Evolutionary conservation across 202 grass and related monocot species (phyloP).

Genomic region (Eragrostis tef): DNA sequence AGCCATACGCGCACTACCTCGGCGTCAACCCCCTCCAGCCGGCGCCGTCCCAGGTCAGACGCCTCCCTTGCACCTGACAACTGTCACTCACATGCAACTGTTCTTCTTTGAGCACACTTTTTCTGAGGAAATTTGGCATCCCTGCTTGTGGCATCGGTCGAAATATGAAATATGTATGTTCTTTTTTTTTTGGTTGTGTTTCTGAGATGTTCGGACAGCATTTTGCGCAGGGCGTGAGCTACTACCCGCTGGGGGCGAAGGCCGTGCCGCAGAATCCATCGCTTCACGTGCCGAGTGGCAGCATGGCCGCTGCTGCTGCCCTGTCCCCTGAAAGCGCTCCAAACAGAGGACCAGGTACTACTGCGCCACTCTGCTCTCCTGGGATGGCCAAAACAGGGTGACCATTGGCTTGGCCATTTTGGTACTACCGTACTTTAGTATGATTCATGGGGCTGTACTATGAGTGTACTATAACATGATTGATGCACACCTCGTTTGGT

Average conservation of each 20-base stretch:
- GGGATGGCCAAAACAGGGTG: background rate
- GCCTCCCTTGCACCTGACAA: no score
- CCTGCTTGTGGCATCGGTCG: no score
- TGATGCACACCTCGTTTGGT: background rate
- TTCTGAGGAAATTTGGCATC: background rate
- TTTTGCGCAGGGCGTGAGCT: conserved; percentile 56
- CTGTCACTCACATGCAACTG: no score
- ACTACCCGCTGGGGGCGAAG: conserved; percentile 46
- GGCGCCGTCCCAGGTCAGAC: conserved; percentile 39
- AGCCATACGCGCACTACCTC: conserved; percentile 57
- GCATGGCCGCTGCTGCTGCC: background rate
- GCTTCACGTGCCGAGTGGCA: background rate
- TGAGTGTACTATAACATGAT: background rate
- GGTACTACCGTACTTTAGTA: background rate
- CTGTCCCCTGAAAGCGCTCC: conserved; percentile 24
- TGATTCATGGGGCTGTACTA: background rate
- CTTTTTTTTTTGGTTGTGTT: background rate
- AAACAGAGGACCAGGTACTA: conserved; percentile 42
- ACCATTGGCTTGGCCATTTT: background rate
- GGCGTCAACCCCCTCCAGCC: conserved; percentile 61
- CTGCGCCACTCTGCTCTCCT: background rate
- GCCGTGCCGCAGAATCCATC: conserved; percentile 43
- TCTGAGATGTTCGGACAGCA: conserved; percentile 46
- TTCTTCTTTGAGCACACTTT: background rate
- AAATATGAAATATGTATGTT: background rate